Evolutionary conservation across 352 stramenopile genomes (phyloP).

Genomic region (Globisporangium mamillatum): DNA sequence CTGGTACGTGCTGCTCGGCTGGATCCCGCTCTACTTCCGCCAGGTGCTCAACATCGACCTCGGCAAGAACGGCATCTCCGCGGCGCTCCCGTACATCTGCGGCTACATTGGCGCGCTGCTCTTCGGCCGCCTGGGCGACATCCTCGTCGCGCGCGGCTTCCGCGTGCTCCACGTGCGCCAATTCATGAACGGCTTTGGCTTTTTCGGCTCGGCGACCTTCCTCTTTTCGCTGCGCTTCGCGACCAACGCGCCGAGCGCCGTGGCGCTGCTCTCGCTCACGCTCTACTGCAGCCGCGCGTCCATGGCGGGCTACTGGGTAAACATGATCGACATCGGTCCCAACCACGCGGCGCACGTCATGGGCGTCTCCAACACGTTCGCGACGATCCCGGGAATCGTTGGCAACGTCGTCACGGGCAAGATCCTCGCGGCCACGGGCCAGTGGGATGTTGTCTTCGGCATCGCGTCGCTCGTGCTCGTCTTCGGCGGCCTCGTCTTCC

Average conservation of each 20-base stretch:
- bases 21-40: slow-evolving; percentile 87
- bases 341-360: slow-evolving; percentile 83
- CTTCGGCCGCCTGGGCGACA: slow-evolving; percentile 67
- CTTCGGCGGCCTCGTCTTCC: slow-evolving; percentile 71
- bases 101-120: slow-evolving; percentile 73
- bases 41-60: slow-evolving; percentile 77
- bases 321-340: slow-evolving; percentile 87
- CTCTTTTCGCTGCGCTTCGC: slow-evolving; percentile 73
- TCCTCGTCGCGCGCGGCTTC: slow-evolving; percentile 57
- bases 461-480: slow-evolving; percentile 73
- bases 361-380: slow-evolving; percentile 86
- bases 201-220: slow-evolving; percentile 69
- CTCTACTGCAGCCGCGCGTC: slow-evolving; percentile 75
- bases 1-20: slow-evolving; percentile 85
- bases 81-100: slow-evolving; percentile 74
- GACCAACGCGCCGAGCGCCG: slow-evolving; percentile 42
- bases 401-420: slow-evolving; percentile 83
- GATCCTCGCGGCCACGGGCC: slow-evolving; percentile 66
- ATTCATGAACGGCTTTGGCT: slow-evolving; percentile 70
- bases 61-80: slow-evolving; percentile 57
- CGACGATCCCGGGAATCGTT: slow-evolving; percentile 80
- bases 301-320: slow-evolving; percentile 85
- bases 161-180: slow-evolving; percentile 77
- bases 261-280: slow-evolving; percentile 69
- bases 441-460: slow-evolving; percentile 82